These are phyloP conservation scores for Meyerozyma carpophila DNA, from an alignment of 1,139 yeast species.

Conservation along the genomic window DNA sequence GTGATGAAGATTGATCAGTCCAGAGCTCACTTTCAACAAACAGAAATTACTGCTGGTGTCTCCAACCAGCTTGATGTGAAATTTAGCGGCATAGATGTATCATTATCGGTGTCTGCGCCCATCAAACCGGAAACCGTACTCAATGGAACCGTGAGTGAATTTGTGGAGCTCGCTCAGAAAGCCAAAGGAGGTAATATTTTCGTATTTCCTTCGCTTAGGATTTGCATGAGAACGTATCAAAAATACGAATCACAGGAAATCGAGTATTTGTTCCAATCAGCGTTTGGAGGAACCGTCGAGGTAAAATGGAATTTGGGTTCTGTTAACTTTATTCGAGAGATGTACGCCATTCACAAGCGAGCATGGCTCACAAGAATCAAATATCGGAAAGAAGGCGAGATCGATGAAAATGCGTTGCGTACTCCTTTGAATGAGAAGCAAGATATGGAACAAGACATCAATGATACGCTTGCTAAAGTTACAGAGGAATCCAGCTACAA, in stretches of 20 bases:
- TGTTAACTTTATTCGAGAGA: slow-evolving; percentile 83
- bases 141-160: slow-evolving; percentile 46
- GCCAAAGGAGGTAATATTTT: slow-evolving; percentile 80
- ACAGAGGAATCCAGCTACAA: slow-evolving; percentile 51
- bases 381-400: slow-evolving; percentile 16
- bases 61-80: slow-evolving; percentile 48
- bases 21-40: slow-evolving; percentile 56
- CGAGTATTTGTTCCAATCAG: slow-evolving; percentile 61
- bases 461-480: slow-evolving; percentile 59
- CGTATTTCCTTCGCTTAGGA: slow-evolving; percentile 68
- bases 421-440: slow-evolving; percentile 10
- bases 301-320: slow-evolving; percentile 93
- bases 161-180: slow-evolving; percentile 48
- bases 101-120: slow-evolving; percentile 52
- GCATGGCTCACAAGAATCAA: slow-evolving; percentile 36
- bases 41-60: slow-evolving; percentile 41
- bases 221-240: slow-evolving; percentile 76
- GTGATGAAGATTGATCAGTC: slow-evolving; percentile 57
- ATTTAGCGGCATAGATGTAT: slow-evolving; percentile 58
- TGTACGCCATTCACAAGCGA: slow-evolving; percentile 61
- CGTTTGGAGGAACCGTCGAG: slow-evolving; percentile 86
- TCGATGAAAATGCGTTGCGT: slow-evolving; percentile 14
- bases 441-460: slow-evolving; percentile 43
- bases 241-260: slow-evolving; percentile 42
- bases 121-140: slow-evolving; percentile 41